Conservation (phyloP, 805 yeast species). For the Candida awuae region DNA sequence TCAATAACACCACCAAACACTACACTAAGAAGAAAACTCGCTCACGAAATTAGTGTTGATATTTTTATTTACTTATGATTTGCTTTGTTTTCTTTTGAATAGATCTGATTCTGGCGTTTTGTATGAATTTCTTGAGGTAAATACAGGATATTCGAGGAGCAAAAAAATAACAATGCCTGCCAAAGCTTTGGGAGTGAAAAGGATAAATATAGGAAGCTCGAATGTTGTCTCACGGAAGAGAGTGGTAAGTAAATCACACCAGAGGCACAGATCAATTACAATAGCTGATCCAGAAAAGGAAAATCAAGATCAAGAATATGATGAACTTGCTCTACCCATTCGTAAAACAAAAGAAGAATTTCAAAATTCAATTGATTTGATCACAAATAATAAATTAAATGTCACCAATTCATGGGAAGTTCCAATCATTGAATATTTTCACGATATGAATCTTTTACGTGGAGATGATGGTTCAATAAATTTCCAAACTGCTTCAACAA, state of each 20-base stretch:
- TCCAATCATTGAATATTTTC: slow-evolving; percentile 44
- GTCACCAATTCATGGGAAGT: slow-evolving; percentile 42
- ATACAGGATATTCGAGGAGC: too few relatives aligned
- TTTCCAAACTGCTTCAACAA: slow-evolving; percentile 38
- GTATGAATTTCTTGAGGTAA: too few relatives aligned
- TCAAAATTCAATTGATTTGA: slow-evolving; percentile 21
- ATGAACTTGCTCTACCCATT: slow-evolving; percentile 1
- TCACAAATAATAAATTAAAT: slow-evolving; percentile 37
- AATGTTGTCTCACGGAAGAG: background rate
- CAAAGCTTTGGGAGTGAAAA: background rate
- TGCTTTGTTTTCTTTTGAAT: too few relatives aligned
- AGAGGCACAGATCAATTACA: background rate
- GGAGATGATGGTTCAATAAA: slow-evolving; percentile 38
- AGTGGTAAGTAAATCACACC: background rate
- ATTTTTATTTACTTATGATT: too few relatives aligned
- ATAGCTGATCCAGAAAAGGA: background rate
- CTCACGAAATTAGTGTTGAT: too few relatives aligned
- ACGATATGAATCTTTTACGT: slow-evolving; percentile 39
- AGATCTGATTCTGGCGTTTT: too few relatives aligned
- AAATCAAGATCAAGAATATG: background rate
- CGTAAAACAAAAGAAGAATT: slow-evolving; percentile 12
- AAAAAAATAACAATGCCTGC: too few relatives aligned
- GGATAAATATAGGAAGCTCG: background rate
- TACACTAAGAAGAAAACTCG: too few relatives aligned
- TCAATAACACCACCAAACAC: too few relatives aligned